Evolutionary conservation across 2,329 filamentous ascomycete species (phyloP).

Genomic region (Clonostachys rosea): DNA sequence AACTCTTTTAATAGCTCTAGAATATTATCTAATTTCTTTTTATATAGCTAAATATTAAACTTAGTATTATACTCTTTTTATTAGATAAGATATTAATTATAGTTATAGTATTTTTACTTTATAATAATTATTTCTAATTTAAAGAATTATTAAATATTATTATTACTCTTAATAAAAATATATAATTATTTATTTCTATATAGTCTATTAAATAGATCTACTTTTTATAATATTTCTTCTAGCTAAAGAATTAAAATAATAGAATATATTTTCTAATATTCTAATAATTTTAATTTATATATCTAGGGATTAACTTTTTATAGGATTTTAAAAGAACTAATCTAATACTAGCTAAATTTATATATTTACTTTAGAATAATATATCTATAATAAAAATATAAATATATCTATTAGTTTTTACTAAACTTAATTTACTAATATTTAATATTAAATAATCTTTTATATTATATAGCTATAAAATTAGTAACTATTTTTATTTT

Average conservation of each 20-base stretch:
- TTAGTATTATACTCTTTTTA: too few species aligned
- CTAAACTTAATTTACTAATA: neutral
- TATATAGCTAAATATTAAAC: too few species aligned
- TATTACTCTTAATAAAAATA: too few species aligned
- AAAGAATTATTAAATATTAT: too few species aligned
- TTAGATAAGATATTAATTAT: too few species aligned
- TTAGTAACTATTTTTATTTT: neutral
- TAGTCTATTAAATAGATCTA: too few species aligned
- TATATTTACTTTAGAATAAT: neutral
- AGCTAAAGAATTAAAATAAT: neutral
- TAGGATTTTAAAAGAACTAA: neutral
- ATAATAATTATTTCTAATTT: too few species aligned
- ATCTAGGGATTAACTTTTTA: neutral
- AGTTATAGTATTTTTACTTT: too few species aligned
- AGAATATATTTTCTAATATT: neutral
- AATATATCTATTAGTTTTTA: neutral
- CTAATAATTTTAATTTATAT: neutral
- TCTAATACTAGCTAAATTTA: neutral
- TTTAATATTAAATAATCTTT: neutral
- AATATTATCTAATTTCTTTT: too few species aligned
- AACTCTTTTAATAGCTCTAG: too few species aligned
- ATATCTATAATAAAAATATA: neutral
- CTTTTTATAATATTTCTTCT: too few species aligned
- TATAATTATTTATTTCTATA: too few species aligned
- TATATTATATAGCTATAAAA: neutral